phyloP scores from a whole-genome alignment of 83 land plant genomes.

The Picea abies region DNA sequence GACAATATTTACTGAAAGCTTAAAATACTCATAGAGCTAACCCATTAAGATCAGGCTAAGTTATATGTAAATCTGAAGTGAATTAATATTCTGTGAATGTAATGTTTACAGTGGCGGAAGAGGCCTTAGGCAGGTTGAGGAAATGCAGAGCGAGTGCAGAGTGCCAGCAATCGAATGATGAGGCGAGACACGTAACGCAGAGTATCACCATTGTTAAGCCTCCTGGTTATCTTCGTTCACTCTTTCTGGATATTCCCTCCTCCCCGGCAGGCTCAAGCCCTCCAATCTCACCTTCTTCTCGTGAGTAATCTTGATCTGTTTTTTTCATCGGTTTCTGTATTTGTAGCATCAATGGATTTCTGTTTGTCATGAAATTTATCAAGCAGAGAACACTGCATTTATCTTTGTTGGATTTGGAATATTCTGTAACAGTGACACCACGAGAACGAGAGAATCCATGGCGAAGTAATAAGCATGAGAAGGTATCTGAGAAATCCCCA shows the following conservation, averaged over 20 bases:
- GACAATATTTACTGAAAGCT: too few species aligned
- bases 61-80: too few species aligned
- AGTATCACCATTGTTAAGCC: constrained; percentile 62
- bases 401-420: too few species aligned
- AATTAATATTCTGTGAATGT: too few species aligned
- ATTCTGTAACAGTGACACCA: constrained; percentile 10
- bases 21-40: too few species aligned
- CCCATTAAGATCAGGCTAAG: too few species aligned
- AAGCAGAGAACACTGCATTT: too few species aligned
- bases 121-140: not conserved
- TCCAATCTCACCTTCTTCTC: constrained; percentile 59
- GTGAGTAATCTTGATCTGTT: constrained; percentile 22
- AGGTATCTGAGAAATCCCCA: not conserved
- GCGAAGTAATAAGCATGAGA: not conserved
- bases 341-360: too few species aligned
- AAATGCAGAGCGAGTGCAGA: not conserved
- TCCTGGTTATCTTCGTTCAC: constrained; percentile 16
- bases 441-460: constrained; percentile 10
- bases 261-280: constrained; percentile 64
- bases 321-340: too few species aligned
- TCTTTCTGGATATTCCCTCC: not conserved
- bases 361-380: too few species aligned
- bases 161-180: constrained; percentile 14
- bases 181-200: constrained; percentile 43
- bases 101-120: not conserved